phyloP scores from a whole-genome alignment of 805 yeast genomes.

The Candida pini region DNA sequence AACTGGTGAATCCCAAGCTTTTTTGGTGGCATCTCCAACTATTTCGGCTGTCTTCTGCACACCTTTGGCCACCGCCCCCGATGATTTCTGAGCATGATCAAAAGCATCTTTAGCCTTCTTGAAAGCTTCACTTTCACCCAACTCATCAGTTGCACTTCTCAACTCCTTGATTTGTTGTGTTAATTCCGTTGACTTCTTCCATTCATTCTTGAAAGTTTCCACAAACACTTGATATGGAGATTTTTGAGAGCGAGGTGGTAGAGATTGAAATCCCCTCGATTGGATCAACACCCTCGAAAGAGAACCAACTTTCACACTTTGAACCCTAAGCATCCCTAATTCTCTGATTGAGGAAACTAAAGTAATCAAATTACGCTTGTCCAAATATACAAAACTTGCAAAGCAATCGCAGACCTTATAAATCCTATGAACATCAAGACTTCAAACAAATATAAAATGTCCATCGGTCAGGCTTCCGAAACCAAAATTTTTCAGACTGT shows the following conservation, averaged over 20 bases:
- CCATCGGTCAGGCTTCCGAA: too few species aligned
- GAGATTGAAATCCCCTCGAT: constrained; percentile 14
- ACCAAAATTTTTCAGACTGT: too few species aligned
- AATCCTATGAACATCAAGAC: too few species aligned
- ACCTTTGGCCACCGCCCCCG: constrained; percentile 59
- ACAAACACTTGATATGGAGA: constrained; percentile 90
- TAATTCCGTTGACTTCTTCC: constrained; percentile 84
- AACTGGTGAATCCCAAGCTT: constrained; percentile 95
- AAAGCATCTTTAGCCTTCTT: constrained; percentile 91
- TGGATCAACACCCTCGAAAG: not conserved
- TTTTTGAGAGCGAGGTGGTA: constrained; percentile 32
- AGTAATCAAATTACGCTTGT: too few species aligned
- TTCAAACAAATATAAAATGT: too few species aligned
- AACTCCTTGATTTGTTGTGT: constrained; percentile 91
- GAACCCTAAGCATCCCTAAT: not conserved
- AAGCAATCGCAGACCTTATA: too few species aligned
- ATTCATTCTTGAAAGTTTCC: constrained; percentile 86
- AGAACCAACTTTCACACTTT: not conserved
- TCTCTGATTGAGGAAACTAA: too few species aligned
- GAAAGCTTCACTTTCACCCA: constrained; percentile 92
- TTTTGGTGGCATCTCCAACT: constrained; percentile 81
- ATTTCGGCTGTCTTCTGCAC: constrained; percentile 88
- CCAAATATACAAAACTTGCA: too few species aligned
- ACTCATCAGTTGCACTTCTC: constrained; percentile 91
- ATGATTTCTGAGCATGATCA: constrained; percentile 70